These are phyloP conservation scores for Daldinia concentrica DNA, from an alignment of 495 filamentous ascomycete species.

Conservation along the genomic window DNA sequence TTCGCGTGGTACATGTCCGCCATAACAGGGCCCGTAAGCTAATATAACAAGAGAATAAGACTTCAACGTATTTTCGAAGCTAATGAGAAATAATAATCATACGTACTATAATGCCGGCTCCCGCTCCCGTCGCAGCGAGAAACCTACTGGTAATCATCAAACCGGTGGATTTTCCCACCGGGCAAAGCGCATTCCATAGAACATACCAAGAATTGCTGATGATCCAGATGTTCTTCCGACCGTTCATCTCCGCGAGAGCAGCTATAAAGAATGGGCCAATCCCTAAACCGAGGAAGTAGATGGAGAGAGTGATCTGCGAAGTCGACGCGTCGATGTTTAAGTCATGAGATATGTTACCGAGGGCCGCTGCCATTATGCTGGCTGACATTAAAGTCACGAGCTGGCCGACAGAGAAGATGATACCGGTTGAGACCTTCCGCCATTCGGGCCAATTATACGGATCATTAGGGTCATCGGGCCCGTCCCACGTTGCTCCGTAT, in stretches of 20 bases:
- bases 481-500: slow-evolving; percentile 60
- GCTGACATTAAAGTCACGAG: slow-evolving; percentile 48
- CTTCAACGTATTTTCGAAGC: background rate
- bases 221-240: slow-evolving; percentile 48
- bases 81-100: background rate
- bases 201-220: slow-evolving; percentile 47
- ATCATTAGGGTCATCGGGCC: slow-evolving; percentile 64
- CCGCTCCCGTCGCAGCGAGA: slow-evolving; percentile 49
- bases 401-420: slow-evolving; percentile 55
- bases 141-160: slow-evolving; percentile 50
- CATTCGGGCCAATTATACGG: slow-evolving; percentile 65
- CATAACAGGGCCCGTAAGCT: slow-evolving; percentile 44
- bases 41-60: background rate
- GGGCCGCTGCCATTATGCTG: slow-evolving; percentile 52
- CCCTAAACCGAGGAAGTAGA: slow-evolving; percentile 63
- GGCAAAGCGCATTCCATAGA: slow-evolving; percentile 50
- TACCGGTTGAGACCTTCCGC: slow-evolving; percentile 66
- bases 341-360: slow-evolving; percentile 49
- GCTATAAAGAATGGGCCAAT: slow-evolving; percentile 55
- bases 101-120: slow-evolving; percentile 42
- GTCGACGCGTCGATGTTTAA: slow-evolving; percentile 46
- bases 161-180: slow-evolving; percentile 45
- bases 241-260: slow-evolving; percentile 52
- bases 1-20: slow-evolving; percentile 45
- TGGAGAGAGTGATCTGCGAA: slow-evolving; percentile 56